Conservation (phyloP, 306 rosid species). For the Geum urbanum region DNA sequence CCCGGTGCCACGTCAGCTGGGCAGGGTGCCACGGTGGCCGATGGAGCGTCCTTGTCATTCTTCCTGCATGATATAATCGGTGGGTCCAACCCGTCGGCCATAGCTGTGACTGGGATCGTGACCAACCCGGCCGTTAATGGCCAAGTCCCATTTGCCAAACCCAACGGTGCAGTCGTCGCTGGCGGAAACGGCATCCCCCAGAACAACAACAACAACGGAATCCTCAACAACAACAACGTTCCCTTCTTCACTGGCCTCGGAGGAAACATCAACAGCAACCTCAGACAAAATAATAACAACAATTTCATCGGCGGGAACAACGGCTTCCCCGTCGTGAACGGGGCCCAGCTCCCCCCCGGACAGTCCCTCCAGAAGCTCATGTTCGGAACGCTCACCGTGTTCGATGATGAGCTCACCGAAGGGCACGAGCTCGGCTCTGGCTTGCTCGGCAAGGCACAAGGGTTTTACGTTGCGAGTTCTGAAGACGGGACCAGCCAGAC, state of each 20-base stretch:
- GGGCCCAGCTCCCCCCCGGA: slow-evolving; percentile 52
- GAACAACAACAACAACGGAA: slow-evolving; percentile 61
- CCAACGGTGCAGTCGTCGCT: slow-evolving; percentile 70
- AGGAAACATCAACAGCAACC: slow-evolving; percentile 39
- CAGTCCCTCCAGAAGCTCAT: slow-evolving; percentile 52
- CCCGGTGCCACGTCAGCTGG: slow-evolving; percentile 19
- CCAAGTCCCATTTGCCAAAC: slow-evolving; percentile 81
- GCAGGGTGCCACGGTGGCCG: slow-evolving; percentile 9
- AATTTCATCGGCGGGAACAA: slow-evolving; percentile 36
- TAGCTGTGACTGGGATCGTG: slow-evolving; percentile 69
- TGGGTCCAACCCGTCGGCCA: slow-evolving; percentile 71
- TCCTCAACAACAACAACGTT: slow-evolving; percentile 67
- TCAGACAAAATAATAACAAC: slow-evolving; percentile 47
- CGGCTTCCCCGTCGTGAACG: slow-evolving; percentile 40
- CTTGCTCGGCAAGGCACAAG: slow-evolving; percentile 75
- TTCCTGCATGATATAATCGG: slow-evolving; percentile 82
- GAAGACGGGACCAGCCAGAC: slow-evolving; percentile 74
- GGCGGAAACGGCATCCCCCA: slow-evolving; percentile 56
- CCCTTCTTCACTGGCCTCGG: slow-evolving; percentile 85
- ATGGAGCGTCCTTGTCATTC: slow-evolving; percentile 36
- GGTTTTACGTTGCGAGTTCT: slow-evolving; percentile 65
- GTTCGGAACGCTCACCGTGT: slow-evolving; percentile 77
- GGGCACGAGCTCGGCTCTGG: slow-evolving; percentile 73
- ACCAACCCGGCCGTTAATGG: slow-evolving; percentile 70
- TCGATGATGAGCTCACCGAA: slow-evolving; percentile 77